phyloP scores from a whole-genome alignment of 495 filamentous ascomycete genomes.

The Penicillium soppii region DNA sequence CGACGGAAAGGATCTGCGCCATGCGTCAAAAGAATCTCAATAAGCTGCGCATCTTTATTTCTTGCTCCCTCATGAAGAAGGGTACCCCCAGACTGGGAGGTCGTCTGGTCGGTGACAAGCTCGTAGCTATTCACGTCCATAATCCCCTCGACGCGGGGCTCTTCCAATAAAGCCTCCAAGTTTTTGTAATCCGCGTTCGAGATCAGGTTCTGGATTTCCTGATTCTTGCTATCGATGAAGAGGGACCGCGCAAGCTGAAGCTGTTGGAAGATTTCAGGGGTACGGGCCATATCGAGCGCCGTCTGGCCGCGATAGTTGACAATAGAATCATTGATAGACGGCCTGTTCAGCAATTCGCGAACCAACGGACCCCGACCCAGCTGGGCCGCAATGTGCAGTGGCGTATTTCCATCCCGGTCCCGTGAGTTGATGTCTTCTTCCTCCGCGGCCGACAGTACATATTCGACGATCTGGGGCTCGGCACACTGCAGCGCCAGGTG shows the following conservation, averaged over 20 bases:
- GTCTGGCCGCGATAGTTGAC: conserved; percentile 87
- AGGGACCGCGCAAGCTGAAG: conserved; percentile 87
- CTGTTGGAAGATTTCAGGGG: conserved; percentile 91
- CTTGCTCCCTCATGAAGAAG: conserved; percentile 91
- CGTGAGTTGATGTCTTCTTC: conserved; percentile 80
- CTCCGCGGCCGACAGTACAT: conserved; percentile 70
- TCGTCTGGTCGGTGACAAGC: conserved; percentile 76
- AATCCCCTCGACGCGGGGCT: conserved; percentile 77
- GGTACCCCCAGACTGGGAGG: conserved; percentile 76
- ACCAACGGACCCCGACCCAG: conserved; percentile 80
- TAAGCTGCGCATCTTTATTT: conserved; percentile 77
- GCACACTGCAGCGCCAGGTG: conserved; percentile 98
- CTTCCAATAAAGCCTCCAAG: conserved; percentile 75
- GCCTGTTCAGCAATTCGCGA: conserved; percentile 72
- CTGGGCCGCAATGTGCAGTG: conserved; percentile 82
- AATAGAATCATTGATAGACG: conserved; percentile 83
- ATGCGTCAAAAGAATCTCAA: conserved; percentile 86
- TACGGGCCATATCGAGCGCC: conserved; percentile 84
- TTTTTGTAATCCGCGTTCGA: conserved; percentile 68
- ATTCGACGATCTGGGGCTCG: conserved; percentile 93
- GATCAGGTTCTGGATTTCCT: conserved; percentile 77
- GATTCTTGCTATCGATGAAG: conserved; percentile 82
- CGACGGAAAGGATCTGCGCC: conserved; percentile 97
- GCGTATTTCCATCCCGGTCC: conserved; percentile 90
- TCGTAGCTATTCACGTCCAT: conserved; percentile 90